Evolutionary conservation across 2,329 filamentous ascomycete species (phyloP).

Genomic region (Aspergillus sp.): DNA sequence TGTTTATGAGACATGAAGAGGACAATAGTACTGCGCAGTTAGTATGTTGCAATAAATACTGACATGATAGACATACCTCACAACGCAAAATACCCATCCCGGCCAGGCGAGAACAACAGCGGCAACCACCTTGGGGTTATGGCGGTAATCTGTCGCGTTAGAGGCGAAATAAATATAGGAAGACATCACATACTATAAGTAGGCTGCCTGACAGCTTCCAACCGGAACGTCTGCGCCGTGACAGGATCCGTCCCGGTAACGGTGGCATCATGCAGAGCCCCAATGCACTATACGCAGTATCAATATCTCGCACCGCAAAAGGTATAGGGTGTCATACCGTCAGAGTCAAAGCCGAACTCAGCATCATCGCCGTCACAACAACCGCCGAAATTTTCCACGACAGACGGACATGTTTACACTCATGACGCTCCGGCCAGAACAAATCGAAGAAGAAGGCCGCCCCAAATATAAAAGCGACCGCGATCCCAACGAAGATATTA

Average conservation of each 20-base stretch:
- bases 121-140: conserved; percentile 53
- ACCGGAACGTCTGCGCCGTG: conserved; percentile 28
- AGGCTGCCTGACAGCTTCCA: conserved; percentile 34
- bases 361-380: conserved; percentile 46
- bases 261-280: conserved; percentile 47
- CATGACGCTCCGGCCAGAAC: conserved; percentile 58
- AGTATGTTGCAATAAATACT: not conserved
- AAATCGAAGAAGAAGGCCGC: conserved; percentile 63
- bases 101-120: conserved; percentile 56
- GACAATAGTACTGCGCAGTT: conserved; percentile 17
- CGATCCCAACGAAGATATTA: conserved; percentile 61
- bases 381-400: conserved; percentile 57
- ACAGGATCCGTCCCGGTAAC: conserved; percentile 43
- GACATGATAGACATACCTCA: conserved; percentile 23
- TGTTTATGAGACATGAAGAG: conserved; percentile 37
- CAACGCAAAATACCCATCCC: conserved; percentile 50
- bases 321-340: conserved; percentile 37
- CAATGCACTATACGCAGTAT: conserved; percentile 38
- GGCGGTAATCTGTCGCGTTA: conserved; percentile 39
- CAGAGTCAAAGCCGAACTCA: conserved; percentile 50
- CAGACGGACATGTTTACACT: conserved; percentile 49
- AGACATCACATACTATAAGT: conserved; percentile 26
- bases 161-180: not conserved
- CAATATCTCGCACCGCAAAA: too few relatives aligned
- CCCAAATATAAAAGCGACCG: conserved; percentile 59